Evolutionary conservation across 306 rosid genomes (phyloP), one percentile per base, ranked within the genome.

Genomic region (Quercus cerris): DNA sequence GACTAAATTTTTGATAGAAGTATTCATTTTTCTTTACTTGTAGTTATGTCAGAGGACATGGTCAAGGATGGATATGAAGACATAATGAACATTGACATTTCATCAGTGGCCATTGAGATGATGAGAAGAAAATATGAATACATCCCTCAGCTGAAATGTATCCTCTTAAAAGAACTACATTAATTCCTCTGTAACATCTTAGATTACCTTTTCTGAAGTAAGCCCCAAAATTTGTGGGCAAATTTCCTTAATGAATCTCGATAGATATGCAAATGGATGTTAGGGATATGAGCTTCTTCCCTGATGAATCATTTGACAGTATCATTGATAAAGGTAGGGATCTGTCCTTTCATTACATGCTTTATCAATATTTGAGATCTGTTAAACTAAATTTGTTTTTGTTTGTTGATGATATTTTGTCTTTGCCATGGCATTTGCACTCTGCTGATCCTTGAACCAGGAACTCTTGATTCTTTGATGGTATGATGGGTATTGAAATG

Each of bases 401-500:
- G 54, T 56, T 59, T 71, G 70, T 80, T 88, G 63, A 74, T 82
- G 46, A 75, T 86, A 52, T 77, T 56, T 79, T 75, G 73, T 61
- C 79, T 73, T 71, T 70, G 68, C 71, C 75, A 18, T 85, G 73
- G 41, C 49, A 52, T 80, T 71, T 77, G 75, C 75, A 25, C 78
- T 85, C 78, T 68, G 71, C 69, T 78, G 74, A 73, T 87, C 80
- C 76, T 80, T 35, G 73, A 77, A 75, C 69, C 75, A 92, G 98
- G 98, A 81, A 95, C 99, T 72, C 99, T 95, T 77, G 99, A 95
- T 89, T 91, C 99, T 59, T 87, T 95, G 84, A 95, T 95, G 99
- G 99, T 95, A 93, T 62, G 91, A 22, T 84, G 68, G 78, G 54
- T 84, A 25, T 44, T 79, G 25, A 18, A 11, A 75, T 67, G 52